Conservation (phyloP, 495 filamentous ascomycete species). For the Tuber aestivum region DNA sequence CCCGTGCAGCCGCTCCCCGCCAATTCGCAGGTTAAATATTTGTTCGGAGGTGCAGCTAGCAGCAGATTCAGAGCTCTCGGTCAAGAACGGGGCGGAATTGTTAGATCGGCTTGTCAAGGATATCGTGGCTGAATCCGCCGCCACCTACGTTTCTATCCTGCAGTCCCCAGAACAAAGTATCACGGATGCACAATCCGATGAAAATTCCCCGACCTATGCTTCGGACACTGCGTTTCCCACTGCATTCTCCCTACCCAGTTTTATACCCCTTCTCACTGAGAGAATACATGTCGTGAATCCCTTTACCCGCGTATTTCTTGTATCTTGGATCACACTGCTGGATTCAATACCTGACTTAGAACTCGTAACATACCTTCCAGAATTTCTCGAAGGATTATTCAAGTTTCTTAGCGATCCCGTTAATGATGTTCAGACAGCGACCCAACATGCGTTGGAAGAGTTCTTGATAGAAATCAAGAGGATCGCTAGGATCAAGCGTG, state of each 20-base stretch:
- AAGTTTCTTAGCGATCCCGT: slow-evolving; percentile 89
- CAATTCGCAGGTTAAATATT: slow-evolving; percentile 21
- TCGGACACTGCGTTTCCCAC: slow-evolving; percentile 61
- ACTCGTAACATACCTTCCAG: slow-evolving; percentile 84
- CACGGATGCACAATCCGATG: slow-evolving; percentile 46
- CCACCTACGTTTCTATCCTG: slow-evolving; percentile 87
- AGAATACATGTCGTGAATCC: slow-evolving; percentile 89
- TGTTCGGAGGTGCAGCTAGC: slow-evolving; percentile 59
- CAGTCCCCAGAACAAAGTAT: slow-evolving; percentile 52
- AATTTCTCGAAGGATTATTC: slow-evolving; percentile 83
- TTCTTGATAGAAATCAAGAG: slow-evolving; percentile 92
- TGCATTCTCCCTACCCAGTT: slow-evolving; percentile 84
- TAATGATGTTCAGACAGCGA: slow-evolving; percentile 86
- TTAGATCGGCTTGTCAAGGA: slow-evolving; percentile 95
- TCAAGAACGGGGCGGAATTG: slow-evolving; percentile 97
- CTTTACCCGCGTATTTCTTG: slow-evolving; percentile 89
- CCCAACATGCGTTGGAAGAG: slow-evolving; percentile 80
- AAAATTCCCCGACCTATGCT: slow-evolving; percentile 49
- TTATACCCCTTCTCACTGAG: slow-evolving; percentile 89
- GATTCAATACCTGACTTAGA: slow-evolving; percentile 97
- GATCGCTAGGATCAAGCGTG: slow-evolving; percentile 85
- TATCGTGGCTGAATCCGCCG: slow-evolving; percentile 93
- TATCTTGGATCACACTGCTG: slow-evolving; percentile 89
- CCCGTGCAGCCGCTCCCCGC: slow-evolving; percentile 5
- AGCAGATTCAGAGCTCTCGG: slow-evolving; percentile 90